A percentile compares a stretch with the other conserved stretches of the same genome.
Conservation (phyloP, 345 rosid species). For the Populus euphratica region DNA sequence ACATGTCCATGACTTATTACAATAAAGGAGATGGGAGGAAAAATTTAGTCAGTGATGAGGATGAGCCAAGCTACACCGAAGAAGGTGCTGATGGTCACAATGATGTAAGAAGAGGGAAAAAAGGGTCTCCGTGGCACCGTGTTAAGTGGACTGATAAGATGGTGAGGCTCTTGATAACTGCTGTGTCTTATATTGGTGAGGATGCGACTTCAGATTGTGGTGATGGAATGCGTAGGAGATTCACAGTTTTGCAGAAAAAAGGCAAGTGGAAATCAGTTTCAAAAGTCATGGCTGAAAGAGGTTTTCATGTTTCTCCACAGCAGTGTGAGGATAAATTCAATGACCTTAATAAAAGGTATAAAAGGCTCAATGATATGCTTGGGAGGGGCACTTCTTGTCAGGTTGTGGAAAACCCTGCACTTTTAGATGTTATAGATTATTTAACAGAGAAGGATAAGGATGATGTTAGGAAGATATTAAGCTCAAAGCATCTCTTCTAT, state of each 20-base stretch:
- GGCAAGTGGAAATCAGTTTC: conserved; percentile 93
- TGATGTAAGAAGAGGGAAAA: conserved; percentile 49
- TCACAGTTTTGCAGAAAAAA: conserved; percentile 73
- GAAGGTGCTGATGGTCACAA: conserved; percentile 60
- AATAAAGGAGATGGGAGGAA: conserved; percentile 60
- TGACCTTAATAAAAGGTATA: conserved; percentile 88
- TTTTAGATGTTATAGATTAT: conserved; percentile 65
- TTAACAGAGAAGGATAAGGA: conserved; percentile 77
- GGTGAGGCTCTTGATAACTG: conserved; percentile 87
- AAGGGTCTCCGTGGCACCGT: conserved; percentile 83
- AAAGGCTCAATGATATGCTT: conserved; percentile 86
- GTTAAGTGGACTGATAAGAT: conserved; percentile 95
- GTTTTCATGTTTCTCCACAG: conserved; percentile 84
- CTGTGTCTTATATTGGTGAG: conserved; percentile 82
- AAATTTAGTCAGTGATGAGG: conserved; percentile 70
- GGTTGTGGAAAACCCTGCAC: conserved; percentile 84
- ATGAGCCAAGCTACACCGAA: conserved; percentile 72
- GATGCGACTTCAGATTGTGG: conserved; percentile 50
- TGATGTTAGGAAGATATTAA: conserved; percentile 76
- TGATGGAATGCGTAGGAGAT: conserved; percentile 58
- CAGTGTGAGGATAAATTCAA: conserved; percentile 96
- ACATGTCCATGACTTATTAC: conserved; percentile 39
- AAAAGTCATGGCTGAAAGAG: conserved; percentile 83
- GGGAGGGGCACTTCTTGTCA: conserved; percentile 90
- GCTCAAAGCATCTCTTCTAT: conserved; percentile 86